A percentile compares a stretch with the other conserved stretches of the same genome.
Conservation (phyloP, 2,329 filamentous ascomycete genomes). For the Lachnellula arida region DNA sequence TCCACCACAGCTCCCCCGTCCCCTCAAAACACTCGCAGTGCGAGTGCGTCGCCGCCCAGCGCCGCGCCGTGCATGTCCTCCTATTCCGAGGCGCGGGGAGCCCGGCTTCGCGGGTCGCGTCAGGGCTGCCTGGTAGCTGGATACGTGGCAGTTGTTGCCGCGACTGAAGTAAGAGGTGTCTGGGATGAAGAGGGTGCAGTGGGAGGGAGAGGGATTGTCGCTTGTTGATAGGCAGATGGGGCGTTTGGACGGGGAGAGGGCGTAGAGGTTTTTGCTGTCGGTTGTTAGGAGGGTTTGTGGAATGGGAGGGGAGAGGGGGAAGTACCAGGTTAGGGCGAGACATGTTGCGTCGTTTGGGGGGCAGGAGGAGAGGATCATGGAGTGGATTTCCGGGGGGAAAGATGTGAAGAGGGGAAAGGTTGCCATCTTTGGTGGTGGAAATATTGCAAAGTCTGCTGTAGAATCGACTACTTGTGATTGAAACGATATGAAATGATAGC, state of each 20-base stretch:
- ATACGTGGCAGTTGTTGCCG: constrained; percentile 14
- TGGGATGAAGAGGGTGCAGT: neutral
- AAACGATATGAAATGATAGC: neutral
- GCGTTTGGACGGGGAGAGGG: constrained; percentile 5
- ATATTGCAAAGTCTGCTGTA: neutral
- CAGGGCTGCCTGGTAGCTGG: neutral
- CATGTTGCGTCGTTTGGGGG: constrained; percentile 23
- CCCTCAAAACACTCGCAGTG: constrained; percentile 22
- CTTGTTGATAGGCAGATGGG: constrained; percentile 11
- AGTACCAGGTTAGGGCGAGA: constrained; percentile 27
- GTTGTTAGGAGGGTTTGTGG: neutral
- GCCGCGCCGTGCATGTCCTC: neutral
- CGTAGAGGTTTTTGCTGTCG: constrained; percentile 23
- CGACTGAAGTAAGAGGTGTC: constrained; percentile 3
- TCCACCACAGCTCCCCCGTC: constrained; percentile 9
- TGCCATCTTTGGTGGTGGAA: neutral
- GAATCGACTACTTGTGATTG: neutral
- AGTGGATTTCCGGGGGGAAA: constrained; percentile 26
- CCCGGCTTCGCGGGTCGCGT: constrained; percentile 2
- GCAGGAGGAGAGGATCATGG: constrained; percentile 21
- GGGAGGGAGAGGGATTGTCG: constrained; percentile 10
- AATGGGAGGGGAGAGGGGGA: neutral
- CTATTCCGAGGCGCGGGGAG: constrained; percentile 1
- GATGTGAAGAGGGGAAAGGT: constrained; percentile 20
- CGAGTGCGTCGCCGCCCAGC: constrained; percentile 5